Base-by-base conservation (phyloP, 2,329 filamentous ascomycete genomes). In the Chlorencoelia australis region DNA sequence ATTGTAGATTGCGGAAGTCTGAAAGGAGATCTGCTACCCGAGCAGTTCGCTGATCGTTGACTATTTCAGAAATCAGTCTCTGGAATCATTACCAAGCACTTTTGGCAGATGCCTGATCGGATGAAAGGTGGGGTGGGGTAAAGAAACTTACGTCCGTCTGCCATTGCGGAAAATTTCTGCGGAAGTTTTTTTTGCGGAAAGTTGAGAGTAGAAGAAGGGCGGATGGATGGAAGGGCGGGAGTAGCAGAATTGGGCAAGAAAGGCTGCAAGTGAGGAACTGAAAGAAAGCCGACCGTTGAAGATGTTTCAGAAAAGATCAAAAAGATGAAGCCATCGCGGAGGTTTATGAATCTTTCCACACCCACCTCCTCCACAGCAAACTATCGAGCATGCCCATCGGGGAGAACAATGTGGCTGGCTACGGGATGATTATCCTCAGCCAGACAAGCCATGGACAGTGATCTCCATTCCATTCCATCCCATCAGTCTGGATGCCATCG, bases 1-100 rank as follows among this genome's bases (percentile, higher is more conserved):
- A 73, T 54, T 79, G 75, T 17, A 79, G 62, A 28, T 62, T 69
- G 43, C 67, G 69, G 56, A 80, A 79, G 54, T 79, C 75, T 43
- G 66, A 61, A 26, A 79, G 67, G 32, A 79, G 59, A 47, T 79
- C 69, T 55, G 71, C 74, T 51, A 79, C 75, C 46, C 75, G 70
- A 37, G 62, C 64, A 47, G 65, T 68, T 47, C 75, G 68, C 54
- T 64, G 72, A 30, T 73, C 65, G 59, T 80, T 79, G 41, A 75
- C 75, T 80, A 48, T 19, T 10, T 7, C 10, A 25, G 29, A 16
- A 13, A 17, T 35, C 19, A 39, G 31, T 35, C 3, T 9, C 15
- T 24, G 19, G 21, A 25, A 8, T 13, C 9, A 18, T n/a, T n/a
- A n/a, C n/a, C n/a, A n/a, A n/a, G n/a, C n/a, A n/a, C 18, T 24